Base-by-base conservation (phyloP, 768 basidiomycete species). In the Daedaleopsis sinensis region DNA sequence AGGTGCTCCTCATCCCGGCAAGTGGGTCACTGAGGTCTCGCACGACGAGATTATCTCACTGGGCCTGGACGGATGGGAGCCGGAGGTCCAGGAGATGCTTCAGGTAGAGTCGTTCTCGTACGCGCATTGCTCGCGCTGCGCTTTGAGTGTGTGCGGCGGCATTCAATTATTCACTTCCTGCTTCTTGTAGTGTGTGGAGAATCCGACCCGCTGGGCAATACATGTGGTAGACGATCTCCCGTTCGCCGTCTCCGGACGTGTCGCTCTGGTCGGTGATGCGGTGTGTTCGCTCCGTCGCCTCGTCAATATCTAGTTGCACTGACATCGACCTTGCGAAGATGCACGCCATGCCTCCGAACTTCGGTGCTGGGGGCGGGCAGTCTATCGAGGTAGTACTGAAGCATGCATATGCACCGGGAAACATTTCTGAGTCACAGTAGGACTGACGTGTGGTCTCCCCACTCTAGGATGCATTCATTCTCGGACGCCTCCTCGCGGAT, bases 261-360 rank as follows among this genome's bases (percentile, higher is more conserved):
- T 74, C 24, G 71, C 69, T 0, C 56, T 75, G 36, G 49, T 70
- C 18, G 73, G 73, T 1, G 72, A 72, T 49, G 71, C 72, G 9
- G 66, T 65, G 24, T 8, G 60, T 57, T 15, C 24, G 1, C 19
- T 9, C 50, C 43, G 21, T 23, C 48, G 19, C 10, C 35, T 55
- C 37, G 35, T 19, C 10, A 4, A 5, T 27, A 8, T 13, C 13
- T 11, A 5, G 13, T 5, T 16, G 16, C n/a, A 13, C 8, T 35
- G 18, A 24, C 54, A 44, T 13, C 5, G 5, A 36, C 18, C 15
- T 35, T 11, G n/a, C 50, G 21, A 23, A 69, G 68, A 65, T 66
- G 39, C 68, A 70, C 51, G 67, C 63, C 10, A 70, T 66, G 67
- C 52, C 61, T 1, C 61, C 68, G 35, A 61, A 68, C 51, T 61